A percentile compares a stretch with the other conserved stretches of the same genome.
These are phyloP conservation scores for Cladosporium sp. DNA, from an alignment of 2,329 filamentous ascomycete species.

Conservation along the genomic window DNA sequence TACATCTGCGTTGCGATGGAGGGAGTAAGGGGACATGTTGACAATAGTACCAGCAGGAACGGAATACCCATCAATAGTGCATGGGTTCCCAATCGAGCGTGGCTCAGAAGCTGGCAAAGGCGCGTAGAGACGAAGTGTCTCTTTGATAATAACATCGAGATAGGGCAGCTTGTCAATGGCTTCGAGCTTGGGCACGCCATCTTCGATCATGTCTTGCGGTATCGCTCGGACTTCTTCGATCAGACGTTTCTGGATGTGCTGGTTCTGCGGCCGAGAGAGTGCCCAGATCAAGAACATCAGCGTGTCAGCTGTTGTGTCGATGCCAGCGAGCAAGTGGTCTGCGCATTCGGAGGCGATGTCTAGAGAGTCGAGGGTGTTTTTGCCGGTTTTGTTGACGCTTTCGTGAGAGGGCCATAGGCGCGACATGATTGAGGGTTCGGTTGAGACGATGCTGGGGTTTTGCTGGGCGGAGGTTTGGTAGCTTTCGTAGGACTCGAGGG, in stretches of 20 bases:
- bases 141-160: constrained; percentile 52
- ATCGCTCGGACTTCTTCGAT: constrained; percentile 42
- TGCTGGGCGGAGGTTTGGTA: constrained; percentile 32
- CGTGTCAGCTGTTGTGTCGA: constrained; percentile 56
- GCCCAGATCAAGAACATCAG: constrained; percentile 54
- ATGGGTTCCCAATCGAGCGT: constrained; percentile 44
- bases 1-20: constrained; percentile 48
- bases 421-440: constrained; percentile 39
- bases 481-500: constrained; percentile 38
- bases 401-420: constrained; percentile 38
- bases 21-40: constrained; percentile 46
- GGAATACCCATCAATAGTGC: constrained; percentile 38
- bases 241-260: constrained; percentile 47
- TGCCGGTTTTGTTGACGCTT: constrained; percentile 1
- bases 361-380: constrained; percentile 39
- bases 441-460: constrained; percentile 1
- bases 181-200: constrained; percentile 41
- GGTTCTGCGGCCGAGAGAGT: constrained; percentile 48
- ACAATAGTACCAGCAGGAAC: constrained; percentile 48
- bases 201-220: constrained; percentile 26
- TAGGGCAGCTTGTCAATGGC: constrained; percentile 39
- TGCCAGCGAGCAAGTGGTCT: constrained; percentile 56
- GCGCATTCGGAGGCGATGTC: constrained; percentile 56
- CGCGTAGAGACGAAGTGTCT: constrained; percentile 53
- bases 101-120: constrained; percentile 54